phyloP scores from a whole-genome alignment of 2,329 filamentous ascomycete genomes.

The Botrytis fabae region DNA sequence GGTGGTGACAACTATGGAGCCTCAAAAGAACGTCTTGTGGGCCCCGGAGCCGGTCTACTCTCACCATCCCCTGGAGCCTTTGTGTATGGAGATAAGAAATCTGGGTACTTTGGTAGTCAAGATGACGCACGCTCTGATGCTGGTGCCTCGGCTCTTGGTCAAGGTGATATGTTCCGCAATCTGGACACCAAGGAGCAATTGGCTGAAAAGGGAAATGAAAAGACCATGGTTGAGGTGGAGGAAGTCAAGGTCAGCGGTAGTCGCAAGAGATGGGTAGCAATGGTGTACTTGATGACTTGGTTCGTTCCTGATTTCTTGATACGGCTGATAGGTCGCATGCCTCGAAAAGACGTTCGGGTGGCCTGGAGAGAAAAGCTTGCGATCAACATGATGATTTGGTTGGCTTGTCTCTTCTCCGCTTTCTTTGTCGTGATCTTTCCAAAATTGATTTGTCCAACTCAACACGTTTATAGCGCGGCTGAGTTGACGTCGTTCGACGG shows the following conservation, averaged over 20 bases:
- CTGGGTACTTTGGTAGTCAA: slow-evolving; percentile 75
- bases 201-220: slow-evolving; percentile 91
- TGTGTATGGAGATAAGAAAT: slow-evolving; percentile 71
- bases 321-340: slow-evolving; percentile 75
- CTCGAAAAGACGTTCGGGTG: slow-evolving; percentile 85
- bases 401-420: slow-evolving; percentile 71
- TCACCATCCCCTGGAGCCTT: slow-evolving; percentile 59
- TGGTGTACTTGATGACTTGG: slow-evolving; percentile 83
- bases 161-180: slow-evolving; percentile 97
- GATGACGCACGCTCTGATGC: slow-evolving; percentile 87
- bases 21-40: slow-evolving; percentile 60
- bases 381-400: slow-evolving; percentile 97
- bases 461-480: slow-evolving; percentile 78
- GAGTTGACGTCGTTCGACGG: slow-evolving; percentile 77
- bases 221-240: slow-evolving; percentile 87
- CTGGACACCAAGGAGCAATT: slow-evolving; percentile 91
- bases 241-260: slow-evolving; percentile 73
- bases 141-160: slow-evolving; percentile 85
- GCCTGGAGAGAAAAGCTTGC: slow-evolving; percentile 98
- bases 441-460: slow-evolving; percentile 82
- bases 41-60: slow-evolving; percentile 48
- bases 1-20: slow-evolving; percentile 60
- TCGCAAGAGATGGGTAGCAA: slow-evolving; percentile 86
- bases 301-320: slow-evolving; percentile 84
- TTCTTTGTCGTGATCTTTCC: slow-evolving; percentile 95